Base-by-base conservation (phyloP, 2,329 filamentous ascomycete species). In the Incumbomyces delicatus region DNA sequence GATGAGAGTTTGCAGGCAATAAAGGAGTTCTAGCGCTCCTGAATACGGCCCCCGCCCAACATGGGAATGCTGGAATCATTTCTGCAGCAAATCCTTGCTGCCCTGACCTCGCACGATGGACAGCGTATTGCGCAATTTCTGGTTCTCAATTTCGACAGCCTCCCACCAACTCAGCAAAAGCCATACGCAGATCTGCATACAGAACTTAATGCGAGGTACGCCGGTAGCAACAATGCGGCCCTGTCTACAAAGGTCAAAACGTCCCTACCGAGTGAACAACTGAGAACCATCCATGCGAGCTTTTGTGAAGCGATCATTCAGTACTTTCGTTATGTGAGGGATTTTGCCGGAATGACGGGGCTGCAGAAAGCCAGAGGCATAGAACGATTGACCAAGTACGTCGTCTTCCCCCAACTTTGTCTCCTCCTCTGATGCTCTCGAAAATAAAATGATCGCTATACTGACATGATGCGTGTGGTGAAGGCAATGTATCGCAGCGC, bases 401-500 rank as follows among this genome's bases (percentile, higher is more conserved):
- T 29, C 3, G 6, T 12, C 44, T 20, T 27, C 11, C 33, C n/a
- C n/a, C n/a, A n/a, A n/a, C n/a, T 27, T 8, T 27, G 22, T 27
- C 8, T 27, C 22, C n/a, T n/a, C n/a, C n/a, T n/a, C n/a, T n/a
- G n/a, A n/a, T n/a, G n/a, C n/a, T n/a, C n/a, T n/a, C n/a, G n/a
- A n/a, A n/a, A n/a, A n/a, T n/a, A n/a, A n/a, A n/a, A n/a, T n/a
- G n/a, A n/a, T n/a, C n/a, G n/a, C n/a, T n/a, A 27, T 27, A 8
- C 22, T 27, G 22, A 27, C 22, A 8, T n/a, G 8, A 27, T 27
- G 22, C 4, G 22, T 27, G 22, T 27, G 22, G 22, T 27, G 5
- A 27, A 90, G 87, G 59, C 83, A 88, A 57, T 92, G 85, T 56
- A 84, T 87, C 20, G 85, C 85, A 16, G 88, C 89, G 1, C 77